phyloP scores from a whole-genome alignment of 345 rosid species.

The Lumnitzera racemosa region DNA sequence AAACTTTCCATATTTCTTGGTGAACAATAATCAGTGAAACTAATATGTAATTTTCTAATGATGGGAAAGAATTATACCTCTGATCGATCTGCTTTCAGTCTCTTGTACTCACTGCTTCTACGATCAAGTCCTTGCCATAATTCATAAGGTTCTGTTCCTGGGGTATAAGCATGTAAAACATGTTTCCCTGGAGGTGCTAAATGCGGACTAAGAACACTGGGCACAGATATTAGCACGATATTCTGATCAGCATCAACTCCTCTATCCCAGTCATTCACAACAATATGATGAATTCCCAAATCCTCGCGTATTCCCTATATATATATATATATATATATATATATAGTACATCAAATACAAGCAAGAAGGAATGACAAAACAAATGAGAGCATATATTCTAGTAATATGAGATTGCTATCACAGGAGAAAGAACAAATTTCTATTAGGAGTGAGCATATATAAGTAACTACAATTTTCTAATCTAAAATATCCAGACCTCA shows the following conservation, averaged over 20 bases:
- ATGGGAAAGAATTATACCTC: conserved; percentile 36
- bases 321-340: conserved; percentile 15
- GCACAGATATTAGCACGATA: conserved; percentile 81
- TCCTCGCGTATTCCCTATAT: conserved; percentile 58
- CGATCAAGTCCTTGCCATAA: conserved; percentile 85
- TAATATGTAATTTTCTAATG: not conserved
- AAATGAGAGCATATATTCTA: not conserved
- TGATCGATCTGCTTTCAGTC: conserved; percentile 73
- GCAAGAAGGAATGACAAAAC: no score
- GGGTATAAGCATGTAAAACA: conserved; percentile 73
- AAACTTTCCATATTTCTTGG: not conserved
- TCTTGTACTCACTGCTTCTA: conserved; percentile 60
- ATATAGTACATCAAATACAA: conserved; percentile 1
- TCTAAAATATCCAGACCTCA: no score
- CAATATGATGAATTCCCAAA: conserved; percentile 87
- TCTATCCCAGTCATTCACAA: conserved; percentile 80
- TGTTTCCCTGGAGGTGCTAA: conserved; percentile 89
- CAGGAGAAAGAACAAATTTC: not conserved
- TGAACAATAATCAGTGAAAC: not conserved
- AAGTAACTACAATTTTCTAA: no score
- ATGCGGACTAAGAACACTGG: conserved; percentile 66
- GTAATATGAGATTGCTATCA: not conserved
- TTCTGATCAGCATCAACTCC: conserved; percentile 95
- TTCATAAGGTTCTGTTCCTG: conserved; percentile 80
- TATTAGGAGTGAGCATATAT: not conserved